A percentile compares a stretch with the other conserved stretches of the same genome.
Conservation (phyloP, 768 basidiomycete species). For the Rhodosporidiobolus sp. region DNA sequence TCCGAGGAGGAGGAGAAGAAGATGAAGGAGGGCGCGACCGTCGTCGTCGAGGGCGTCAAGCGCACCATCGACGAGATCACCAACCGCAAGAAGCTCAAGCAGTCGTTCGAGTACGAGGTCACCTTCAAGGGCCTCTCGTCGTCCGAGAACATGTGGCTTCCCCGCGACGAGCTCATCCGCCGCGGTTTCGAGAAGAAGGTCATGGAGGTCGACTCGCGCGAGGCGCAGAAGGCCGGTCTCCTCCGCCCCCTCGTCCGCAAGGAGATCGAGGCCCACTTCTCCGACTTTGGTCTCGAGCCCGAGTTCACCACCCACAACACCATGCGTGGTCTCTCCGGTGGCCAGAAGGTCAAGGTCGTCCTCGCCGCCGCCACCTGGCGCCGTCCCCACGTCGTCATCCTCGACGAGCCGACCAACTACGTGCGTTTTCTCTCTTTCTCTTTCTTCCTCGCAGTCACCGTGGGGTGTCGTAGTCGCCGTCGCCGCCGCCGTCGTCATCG, state of each 20-base stretch:
- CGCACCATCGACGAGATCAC: slow-evolving; percentile 74
- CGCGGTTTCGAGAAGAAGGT: slow-evolving; percentile 90
- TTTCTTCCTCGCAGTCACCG: neutral
- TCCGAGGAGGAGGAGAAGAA: slow-evolving; percentile 76
- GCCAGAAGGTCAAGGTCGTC: slow-evolving; percentile 96
- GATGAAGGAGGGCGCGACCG: slow-evolving; percentile 80
- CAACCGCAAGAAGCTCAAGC: slow-evolving; percentile 88
- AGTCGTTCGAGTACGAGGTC: slow-evolving; percentile 73
- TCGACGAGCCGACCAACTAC: slow-evolving; percentile 89
- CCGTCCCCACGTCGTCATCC: slow-evolving; percentile 92
- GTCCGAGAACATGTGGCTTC: slow-evolving; percentile 89
- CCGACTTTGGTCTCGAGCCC: slow-evolving; percentile 97
- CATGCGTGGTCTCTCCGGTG: slow-evolving; percentile 95
- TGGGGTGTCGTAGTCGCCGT: neutral
- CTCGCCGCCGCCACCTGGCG: slow-evolving; percentile 83
- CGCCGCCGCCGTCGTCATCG: too few species aligned
- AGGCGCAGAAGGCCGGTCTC: slow-evolving; percentile 91
- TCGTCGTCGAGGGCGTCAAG: slow-evolving; percentile 85
- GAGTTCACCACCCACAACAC: slow-evolving; percentile 99
- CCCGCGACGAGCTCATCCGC: slow-evolving; percentile 76
- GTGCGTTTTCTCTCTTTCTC: neutral
- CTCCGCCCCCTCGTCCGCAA: slow-evolving; percentile 95
- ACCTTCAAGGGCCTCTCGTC: slow-evolving; percentile 64
- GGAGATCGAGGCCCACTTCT: slow-evolving; percentile 97
- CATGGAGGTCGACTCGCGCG: slow-evolving; percentile 75